Evolutionary conservation across 2,329 filamentous ascomycete species (phyloP).

Genomic region (Aspergillus alliaceus): DNA sequence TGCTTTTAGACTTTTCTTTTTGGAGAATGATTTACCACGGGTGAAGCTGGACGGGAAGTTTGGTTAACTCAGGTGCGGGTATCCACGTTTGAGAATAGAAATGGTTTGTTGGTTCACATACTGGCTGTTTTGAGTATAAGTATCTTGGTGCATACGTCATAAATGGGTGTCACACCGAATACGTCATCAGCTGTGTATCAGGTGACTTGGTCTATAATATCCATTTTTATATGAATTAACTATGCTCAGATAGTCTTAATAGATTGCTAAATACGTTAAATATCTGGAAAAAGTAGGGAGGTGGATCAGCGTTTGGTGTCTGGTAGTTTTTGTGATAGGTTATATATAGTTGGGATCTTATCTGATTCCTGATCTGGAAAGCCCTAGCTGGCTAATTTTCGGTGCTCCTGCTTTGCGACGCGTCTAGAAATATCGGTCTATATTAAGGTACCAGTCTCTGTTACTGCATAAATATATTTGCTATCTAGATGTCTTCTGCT

Average conservation of each 20-base stretch:
- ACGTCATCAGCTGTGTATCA: not conserved
- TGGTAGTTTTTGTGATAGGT: no score
- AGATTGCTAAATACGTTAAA: no score
- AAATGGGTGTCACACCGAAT: not conserved
- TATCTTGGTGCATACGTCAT: not conserved
- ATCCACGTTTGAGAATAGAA: not conserved
- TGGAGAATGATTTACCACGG: not conserved
- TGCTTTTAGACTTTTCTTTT: constrained; percentile 42
- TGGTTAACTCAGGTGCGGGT: not conserved
- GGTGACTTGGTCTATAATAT: not conserved
- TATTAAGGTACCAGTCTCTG: no score
- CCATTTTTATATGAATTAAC: no score
- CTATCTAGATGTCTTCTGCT: not conserved
- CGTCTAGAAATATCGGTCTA: no score
- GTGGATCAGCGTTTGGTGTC: no score
- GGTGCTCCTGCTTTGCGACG: no score
- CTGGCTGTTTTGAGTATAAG: not conserved
- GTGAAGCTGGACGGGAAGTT: not conserved
- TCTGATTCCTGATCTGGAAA: no score
- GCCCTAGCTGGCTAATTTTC: no score
- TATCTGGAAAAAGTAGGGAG: no score
- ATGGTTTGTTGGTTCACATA: not conserved
- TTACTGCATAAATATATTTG: not conserved
- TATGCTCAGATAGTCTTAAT: no score
- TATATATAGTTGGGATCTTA: no score